phyloP scores from a whole-genome alignment of 108 stramenopile genomes.

The Pelagomonas calceolata region DNA sequence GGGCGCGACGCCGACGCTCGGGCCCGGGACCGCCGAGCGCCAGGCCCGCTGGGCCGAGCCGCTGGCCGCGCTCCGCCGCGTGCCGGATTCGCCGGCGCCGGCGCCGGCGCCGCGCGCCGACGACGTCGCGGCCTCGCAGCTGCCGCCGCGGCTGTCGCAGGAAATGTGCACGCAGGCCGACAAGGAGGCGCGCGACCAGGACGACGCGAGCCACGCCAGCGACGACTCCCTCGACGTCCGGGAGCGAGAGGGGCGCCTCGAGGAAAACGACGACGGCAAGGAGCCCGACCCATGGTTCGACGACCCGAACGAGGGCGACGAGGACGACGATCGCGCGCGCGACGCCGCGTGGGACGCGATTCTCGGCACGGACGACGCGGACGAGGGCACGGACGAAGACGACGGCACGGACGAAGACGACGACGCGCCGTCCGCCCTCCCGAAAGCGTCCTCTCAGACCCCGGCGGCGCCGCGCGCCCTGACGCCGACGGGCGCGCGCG shows the following conservation, averaged over 20 bases:
- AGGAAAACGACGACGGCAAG: not conserved
- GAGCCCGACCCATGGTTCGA: not conserved
- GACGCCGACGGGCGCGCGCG: no score
- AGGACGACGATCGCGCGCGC: not conserved
- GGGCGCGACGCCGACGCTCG: no score
- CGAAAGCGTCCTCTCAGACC: no score
- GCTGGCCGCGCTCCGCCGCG: not conserved
- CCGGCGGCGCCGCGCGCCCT: no score
- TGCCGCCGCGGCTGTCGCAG: no score
- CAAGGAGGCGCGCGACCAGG: not conserved
- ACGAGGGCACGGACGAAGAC: not conserved
- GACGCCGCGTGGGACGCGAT: not conserved
- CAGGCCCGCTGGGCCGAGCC: no score
- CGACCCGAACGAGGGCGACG: slow-evolving; percentile 2
- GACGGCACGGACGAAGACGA: not conserved
- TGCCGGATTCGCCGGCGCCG: no score
- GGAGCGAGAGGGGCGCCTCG: not conserved
- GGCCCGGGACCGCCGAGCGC: no score
- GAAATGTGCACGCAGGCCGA: not conserved
- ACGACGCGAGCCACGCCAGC: no score
- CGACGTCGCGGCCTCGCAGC: no score
- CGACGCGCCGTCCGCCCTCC: not conserved
- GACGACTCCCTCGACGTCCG: no score
- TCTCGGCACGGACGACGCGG: not conserved
- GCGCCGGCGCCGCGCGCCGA: no score